Evolutionary conservation across 768 basidiomycete species (phyloP).

Genomic region (Tulasnella sp.): DNA sequence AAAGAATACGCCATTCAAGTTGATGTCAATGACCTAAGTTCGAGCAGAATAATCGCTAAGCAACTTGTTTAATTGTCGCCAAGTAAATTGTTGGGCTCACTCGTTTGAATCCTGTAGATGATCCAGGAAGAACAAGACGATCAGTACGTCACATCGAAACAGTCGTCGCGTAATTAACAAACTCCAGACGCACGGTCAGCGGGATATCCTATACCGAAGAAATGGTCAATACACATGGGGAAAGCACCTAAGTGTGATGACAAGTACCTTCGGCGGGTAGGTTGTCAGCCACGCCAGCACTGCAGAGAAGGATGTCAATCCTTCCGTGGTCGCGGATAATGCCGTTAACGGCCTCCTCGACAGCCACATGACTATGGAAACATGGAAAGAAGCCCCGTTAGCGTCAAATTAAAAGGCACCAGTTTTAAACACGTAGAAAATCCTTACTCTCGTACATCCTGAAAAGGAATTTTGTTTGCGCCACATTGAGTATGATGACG

Average conservation of each 20-base stretch:
- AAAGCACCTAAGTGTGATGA: not conserved
- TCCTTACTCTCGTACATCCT: conserved; percentile 15
- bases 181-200: conserved; percentile 12
- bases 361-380: conserved; percentile 16
- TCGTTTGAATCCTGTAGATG: not conserved
- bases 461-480: not conserved
- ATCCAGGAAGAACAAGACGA: not conserved
- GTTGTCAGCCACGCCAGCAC: conserved; percentile 15
- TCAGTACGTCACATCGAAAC: not conserved
- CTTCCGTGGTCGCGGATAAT: conserved; percentile 12
- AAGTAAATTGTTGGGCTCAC: not conserved
- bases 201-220: conserved; percentile 6
- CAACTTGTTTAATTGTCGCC: not conserved
- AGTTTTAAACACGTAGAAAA: no score
- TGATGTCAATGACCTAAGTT: conserved; percentile 15
- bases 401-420: no score
- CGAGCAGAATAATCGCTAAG: not conserved
- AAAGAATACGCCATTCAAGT: conserved; percentile 15
- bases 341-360: conserved; percentile 12
- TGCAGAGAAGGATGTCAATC: conserved; percentile 13
- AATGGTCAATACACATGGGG: not conserved
- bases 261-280: conserved; percentile 4
- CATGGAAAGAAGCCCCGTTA: no score
- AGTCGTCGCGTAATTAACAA: not conserved
- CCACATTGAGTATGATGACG: not conserved